Evolutionary conservation across 2,329 filamentous ascomycete species (phyloP), one percentile per base, ranked within the genome.

Genomic region (Hypoxylon sp.): DNA sequence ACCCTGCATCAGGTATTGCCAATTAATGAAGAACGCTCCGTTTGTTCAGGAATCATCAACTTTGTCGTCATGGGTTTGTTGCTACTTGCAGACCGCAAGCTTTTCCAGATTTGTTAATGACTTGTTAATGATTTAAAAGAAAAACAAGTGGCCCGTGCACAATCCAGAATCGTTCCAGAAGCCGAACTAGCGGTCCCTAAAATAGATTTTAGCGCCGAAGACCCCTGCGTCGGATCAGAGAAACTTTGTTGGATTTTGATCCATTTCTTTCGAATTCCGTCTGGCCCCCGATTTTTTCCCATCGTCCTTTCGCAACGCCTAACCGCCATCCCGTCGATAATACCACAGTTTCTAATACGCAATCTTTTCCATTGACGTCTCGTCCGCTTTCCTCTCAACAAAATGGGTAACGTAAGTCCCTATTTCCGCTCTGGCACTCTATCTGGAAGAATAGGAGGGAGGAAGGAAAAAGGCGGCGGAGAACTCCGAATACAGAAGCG

Each of bases 351-450:
- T 30, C 48, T 11, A 56, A 21, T 21, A 41, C 11, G 34, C 25
- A 49, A 38, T 43, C 38, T 45, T 36, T 38, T 38, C 11, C 17
- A 51, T 36, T 58, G 3, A 5, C 38, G 10, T 43, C 36, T 51
- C 43, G 25, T 56, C 53, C 17, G 34, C 32, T 51, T 45, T 43
- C 48, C 7, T 46, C 17, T 48, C 36, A 43, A 36, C 70, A 71
- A 65, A 55, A 75, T 75, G 73, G 73, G 73, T 60, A 74, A 74
- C 72, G 74, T 74, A 67, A 62, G 73, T 74, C 25, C 41, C 13
- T 19, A 2, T 23, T 41, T 38, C 5, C 23, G 9, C 41, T 32
- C n/a, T 32, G 11, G 21, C 19, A 21, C 34, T 46, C 19, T 21
- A 23, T 45, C 34, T 21, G 17, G 28, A 61, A 48, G 2, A 41